Evolutionary conservation across 805 yeast species (phyloP), one percentile per base, ranked within the genome.

Genomic region (Maudiozyma turicensis): DNA sequence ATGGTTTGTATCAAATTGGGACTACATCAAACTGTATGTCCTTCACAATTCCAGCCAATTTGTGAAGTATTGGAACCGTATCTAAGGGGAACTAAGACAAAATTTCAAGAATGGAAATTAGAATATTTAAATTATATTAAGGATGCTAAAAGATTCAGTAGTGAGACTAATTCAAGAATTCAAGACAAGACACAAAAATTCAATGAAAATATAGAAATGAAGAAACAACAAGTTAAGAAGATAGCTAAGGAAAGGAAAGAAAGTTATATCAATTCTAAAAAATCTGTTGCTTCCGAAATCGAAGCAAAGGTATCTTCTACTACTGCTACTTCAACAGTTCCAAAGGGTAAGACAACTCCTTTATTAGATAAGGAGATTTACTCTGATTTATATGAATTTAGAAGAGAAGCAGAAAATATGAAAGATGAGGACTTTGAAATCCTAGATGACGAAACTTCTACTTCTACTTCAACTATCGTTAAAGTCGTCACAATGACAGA

Each of bases 381-480:
- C 13, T 15, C 35, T 15, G 44, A 42, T 15, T 11, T 42, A 15
- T 42, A 42, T 37, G 28, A 30, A n/a, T 42, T 31, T 10, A 14
- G 37, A n/a, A 20, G n/a, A 32, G 44, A 42, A 9, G 35, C 37
- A 5, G 44, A 42, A 32, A 30, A 40, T n/a, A 40, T 40, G 43
- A 30, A n/a, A 6, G 43, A 40, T n/a, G 35, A 31, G 8, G 44
- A 42, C 34, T n/a, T 9, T 39, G 32, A 52, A 30, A 41, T 35
- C 7, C 50, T 44, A 8, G 53, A 46, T 6, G 56, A 48, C 14
- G 49, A 45, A 11, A 45, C 14, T 6, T 34, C 32, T 3, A 40
- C 40, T 7, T 43, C 41, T 13, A 50, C 43, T n/a, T 51, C 55
- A 3, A 52, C 54, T 10, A 38, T 52, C 8, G 39, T 33, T 13